Evolutionary conservation across 2,329 filamentous ascomycete species (phyloP).

Genomic region (Fusarium caatingaense): DNA sequence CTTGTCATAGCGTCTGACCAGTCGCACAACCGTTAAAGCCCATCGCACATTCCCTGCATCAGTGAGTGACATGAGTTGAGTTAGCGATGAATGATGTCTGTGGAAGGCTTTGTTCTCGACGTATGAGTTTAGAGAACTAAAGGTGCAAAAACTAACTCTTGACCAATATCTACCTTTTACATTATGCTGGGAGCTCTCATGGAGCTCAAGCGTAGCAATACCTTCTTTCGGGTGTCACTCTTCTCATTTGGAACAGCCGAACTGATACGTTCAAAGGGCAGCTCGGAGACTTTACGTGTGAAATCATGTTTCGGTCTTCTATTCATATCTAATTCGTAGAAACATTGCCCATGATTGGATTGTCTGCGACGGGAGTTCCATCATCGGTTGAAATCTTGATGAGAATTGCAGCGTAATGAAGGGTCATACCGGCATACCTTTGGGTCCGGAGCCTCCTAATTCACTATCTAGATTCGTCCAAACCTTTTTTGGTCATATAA

Average conservation of each 20-base stretch:
- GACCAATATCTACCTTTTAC: not conserved
- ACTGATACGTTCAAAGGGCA: not conserved
- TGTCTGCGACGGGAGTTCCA: not conserved
- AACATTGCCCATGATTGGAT: not conserved
- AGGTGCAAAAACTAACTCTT: not conserved
- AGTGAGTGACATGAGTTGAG: not conserved
- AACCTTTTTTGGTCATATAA: accelerated
- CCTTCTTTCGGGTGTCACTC: not conserved
- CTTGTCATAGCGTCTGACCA: not conserved
- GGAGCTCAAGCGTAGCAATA: not conserved
- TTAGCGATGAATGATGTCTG: not conserved
- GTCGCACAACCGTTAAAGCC: not conserved
- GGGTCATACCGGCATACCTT: not conserved
- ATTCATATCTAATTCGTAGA: not conserved
- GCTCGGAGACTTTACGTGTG: not conserved
- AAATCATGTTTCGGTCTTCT: not conserved
- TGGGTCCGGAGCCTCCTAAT: too few relatives aligned
- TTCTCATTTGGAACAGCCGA: not conserved
- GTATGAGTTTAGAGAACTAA: not conserved
- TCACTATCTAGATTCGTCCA: not conserved
- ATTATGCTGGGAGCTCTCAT: not conserved
- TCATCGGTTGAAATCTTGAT: not conserved
- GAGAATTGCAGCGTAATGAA: not conserved
- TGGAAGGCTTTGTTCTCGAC: not conserved
- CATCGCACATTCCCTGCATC: not conserved